These are phyloP conservation scores for Saccharomyces uvarum DNA, from an alignment of 1,139 yeast species.

Conservation along the genomic window DNA sequence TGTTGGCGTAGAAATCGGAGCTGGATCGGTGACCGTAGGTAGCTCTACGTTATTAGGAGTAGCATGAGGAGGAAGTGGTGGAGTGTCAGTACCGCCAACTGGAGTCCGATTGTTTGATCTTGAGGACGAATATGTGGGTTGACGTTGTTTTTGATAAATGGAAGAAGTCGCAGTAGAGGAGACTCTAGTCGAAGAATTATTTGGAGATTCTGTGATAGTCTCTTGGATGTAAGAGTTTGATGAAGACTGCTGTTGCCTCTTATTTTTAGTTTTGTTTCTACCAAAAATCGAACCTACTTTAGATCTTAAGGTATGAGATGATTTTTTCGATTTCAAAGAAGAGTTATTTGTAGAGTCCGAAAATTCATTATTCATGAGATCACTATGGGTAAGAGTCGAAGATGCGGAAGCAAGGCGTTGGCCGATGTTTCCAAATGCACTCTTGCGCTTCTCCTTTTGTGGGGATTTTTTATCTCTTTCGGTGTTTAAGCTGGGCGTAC, in stretches of 20 bases:
- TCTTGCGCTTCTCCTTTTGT: slow-evolving; percentile 15
- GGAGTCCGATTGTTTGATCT: neutral
- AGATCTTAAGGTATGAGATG: slow-evolving; percentile 48
- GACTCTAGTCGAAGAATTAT: neutral
- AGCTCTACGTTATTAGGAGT: neutral
- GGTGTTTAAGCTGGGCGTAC: neutral
- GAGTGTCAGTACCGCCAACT: neutral
- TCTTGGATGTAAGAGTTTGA: slow-evolving; percentile 12
- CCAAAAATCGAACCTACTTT: slow-evolving; percentile 81
- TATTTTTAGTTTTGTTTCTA: slow-evolving; percentile 42
- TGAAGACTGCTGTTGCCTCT: slow-evolving; percentile 9
- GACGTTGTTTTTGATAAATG: neutral
- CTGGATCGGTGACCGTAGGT: neutral
- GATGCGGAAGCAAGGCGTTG: slow-evolving; percentile 19
- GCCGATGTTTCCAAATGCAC: slow-evolving; percentile 16
- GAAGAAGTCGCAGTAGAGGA: neutral
- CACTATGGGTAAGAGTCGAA: slow-evolving; percentile 22
- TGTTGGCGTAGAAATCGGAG: neutral
- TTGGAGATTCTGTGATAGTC: slow-evolving; percentile 7
- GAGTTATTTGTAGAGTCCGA: slow-evolving; percentile 22
- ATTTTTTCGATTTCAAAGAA: slow-evolving; percentile 21
- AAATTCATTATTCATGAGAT: slow-evolving; percentile 27
- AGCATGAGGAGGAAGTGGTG: neutral
- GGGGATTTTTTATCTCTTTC: neutral
- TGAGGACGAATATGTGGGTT: neutral